These are phyloP conservation scores for Lycium ferocissimum DNA, from an alignment of 257 asterid genomes.

Conservation along the genomic window DNA sequence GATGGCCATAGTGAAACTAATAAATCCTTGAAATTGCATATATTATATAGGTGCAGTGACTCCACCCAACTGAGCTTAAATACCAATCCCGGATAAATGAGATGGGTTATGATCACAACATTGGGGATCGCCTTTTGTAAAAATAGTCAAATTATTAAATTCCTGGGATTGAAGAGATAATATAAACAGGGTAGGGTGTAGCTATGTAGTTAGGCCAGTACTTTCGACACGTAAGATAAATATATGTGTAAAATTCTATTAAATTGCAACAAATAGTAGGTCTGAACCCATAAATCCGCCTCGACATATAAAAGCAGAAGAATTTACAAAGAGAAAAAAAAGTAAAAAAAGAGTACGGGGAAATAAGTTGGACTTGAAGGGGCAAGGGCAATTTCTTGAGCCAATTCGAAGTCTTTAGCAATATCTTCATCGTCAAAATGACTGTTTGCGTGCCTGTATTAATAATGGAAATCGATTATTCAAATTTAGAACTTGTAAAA, in stretches of 20 bases:
- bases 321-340: neutral
- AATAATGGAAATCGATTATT: neutral
- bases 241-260: no score
- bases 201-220: no score
- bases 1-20: no score
- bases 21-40: no score
- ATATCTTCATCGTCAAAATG: conserved; percentile 50
- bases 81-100: no score
- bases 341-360: conserved; percentile 28
- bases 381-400: conserved; percentile 37
- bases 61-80: no score
- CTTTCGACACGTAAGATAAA: no score
- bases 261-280: no score
- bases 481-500: neutral
- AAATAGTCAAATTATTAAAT: neutral
- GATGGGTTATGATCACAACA: neutral
- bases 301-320: neutral
- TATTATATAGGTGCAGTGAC: no score
- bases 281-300: no score
- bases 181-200: no score
- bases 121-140: neutral
- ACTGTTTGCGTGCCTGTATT: conserved; percentile 47
- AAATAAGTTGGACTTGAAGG: conserved; percentile 34
- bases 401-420: conserved; percentile 43
- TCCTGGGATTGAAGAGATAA: neutral